Base-by-base conservation (phyloP, 2,329 filamentous ascomycete species). In the Cladophialophora exuberans region DNA sequence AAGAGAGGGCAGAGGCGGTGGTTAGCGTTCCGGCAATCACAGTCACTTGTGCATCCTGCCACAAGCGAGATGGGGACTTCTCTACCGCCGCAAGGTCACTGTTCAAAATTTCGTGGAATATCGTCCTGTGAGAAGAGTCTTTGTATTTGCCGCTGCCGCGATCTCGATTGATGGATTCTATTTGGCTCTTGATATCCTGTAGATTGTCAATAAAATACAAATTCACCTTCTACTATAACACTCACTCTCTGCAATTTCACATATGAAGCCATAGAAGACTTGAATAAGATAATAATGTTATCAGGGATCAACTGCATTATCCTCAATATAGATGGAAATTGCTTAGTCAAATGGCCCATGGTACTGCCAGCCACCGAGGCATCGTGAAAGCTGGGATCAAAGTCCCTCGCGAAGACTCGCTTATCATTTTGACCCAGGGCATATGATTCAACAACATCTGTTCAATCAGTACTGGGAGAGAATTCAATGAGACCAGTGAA, bases 71-170 rank as follows among this genome's bases (percentile, higher is more conserved):
- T 33, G 44, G 31, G 31, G 54, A 48, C 33, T 62, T 62, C 30
- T 62, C 59, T 3, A 20, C 28, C 22, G 46, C 49, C 13, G 59
- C 54, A n/a, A 62, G 41, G 11, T 50, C 38, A 30, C 57, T 47
- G 7, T 47, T 13, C 4, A 62, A 44, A 18, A 62, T 57, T 18
- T 51, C 44, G 28, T 60, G 47, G 41, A 60, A 62, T 43, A 60
- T 58, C 38, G 57, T 62, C 23, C 36, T 38, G 39, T 52, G 54
- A 6, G 46, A 48, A 17, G n/a, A 11, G 26, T 46, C 31, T 23
- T 46, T 46, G 30, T 18, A 22, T 7, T 31, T 13, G 28, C 26
- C 13, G 15, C 35, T 18, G 43, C 28, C 43, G 28, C 43, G 43
- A n/a, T n/a, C 20, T 3, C 22, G 22, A 42, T 15, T 4, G 35